Conservation (phyloP, 768 basidiomycete genomes). For the Phylloporus scabripes region DNA sequence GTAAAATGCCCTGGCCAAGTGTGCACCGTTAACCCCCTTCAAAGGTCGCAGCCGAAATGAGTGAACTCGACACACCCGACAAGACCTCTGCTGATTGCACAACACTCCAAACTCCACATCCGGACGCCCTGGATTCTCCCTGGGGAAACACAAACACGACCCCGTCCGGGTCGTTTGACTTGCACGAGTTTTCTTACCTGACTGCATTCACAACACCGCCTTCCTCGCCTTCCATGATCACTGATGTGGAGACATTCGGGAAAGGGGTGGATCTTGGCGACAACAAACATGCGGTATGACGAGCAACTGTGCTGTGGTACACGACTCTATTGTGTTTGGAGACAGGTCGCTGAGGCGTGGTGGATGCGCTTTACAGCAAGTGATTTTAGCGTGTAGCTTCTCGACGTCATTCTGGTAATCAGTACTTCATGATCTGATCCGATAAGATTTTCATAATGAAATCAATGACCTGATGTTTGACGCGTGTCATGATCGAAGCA, state of each 20-base stretch:
- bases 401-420: slow-evolving; percentile 10
- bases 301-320: slow-evolving; percentile 1
- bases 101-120: slow-evolving; percentile 4
- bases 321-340: slow-evolving; percentile 10
- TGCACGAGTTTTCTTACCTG: slow-evolving; percentile 29
- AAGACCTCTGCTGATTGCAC: slow-evolving; percentile 9
- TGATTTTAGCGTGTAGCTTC: slow-evolving; percentile 15
- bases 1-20: slow-evolving; percentile 4
- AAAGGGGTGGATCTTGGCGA: slow-evolving; percentile 7
- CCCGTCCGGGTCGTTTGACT: slow-evolving; percentile 17
- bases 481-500: slow-evolving; percentile 15
- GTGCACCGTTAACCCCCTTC: background rate
- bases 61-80: background rate
- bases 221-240: slow-evolving; percentile 20
- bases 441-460: slow-evolving; percentile 17
- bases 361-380: background rate
- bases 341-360: slow-evolving; percentile 6
- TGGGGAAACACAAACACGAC: slow-evolving; percentile 7
- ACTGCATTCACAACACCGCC: slow-evolving; percentile 30
- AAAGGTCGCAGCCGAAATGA: slow-evolving; percentile 3
- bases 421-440: slow-evolving; percentile 20
- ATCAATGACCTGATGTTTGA: slow-evolving; percentile 10
- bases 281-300: slow-evolving; percentile 12
- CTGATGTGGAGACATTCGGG: slow-evolving; percentile 8
- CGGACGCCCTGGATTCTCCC: slow-evolving; percentile 9